Evolutionary conservation across 2,329 filamentous ascomycete species (phyloP).

Genomic region (Fusarium acutatum): DNA sequence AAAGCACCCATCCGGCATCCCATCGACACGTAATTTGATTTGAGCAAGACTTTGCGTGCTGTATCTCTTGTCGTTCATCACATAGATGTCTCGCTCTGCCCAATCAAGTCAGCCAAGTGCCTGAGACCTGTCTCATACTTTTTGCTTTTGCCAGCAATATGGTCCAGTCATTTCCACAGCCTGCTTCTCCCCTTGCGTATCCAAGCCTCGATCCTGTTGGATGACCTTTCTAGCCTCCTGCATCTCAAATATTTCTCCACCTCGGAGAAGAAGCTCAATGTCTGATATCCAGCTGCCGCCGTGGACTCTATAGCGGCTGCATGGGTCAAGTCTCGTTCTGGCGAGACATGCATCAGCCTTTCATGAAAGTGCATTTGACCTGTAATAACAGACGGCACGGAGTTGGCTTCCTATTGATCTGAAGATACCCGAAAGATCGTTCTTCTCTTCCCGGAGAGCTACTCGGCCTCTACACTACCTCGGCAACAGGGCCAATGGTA

Average conservation of each 20-base stretch:
- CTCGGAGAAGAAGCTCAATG: constrained; percentile 5
- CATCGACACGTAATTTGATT: not conserved
- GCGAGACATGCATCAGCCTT: constrained; percentile 34
- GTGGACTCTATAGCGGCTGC: constrained; percentile 20
- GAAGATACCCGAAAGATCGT: constrained; percentile 10
- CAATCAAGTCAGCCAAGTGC: constrained; percentile 29
- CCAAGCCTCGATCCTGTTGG: constrained; percentile 2
- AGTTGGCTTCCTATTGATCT: not conserved
- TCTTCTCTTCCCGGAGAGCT: constrained; percentile 10
- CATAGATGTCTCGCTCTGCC: not conserved
- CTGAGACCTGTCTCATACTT: constrained; percentile 16
- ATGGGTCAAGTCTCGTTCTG: constrained; percentile 5
- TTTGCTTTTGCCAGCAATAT: constrained; percentile 20
- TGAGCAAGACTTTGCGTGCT: not conserved
- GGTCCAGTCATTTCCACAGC: not conserved
- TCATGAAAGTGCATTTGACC: constrained; percentile 7
- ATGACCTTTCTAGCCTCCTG: not conserved
- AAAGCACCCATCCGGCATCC: not conserved
- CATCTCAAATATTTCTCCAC: constrained; percentile 15
- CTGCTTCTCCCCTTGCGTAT: constrained; percentile 21
- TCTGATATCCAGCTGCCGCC: not conserved
- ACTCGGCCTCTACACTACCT: constrained; percentile 12
- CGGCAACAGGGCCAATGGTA: not conserved
- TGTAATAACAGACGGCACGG: not conserved
- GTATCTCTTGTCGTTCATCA: not conserved